Conservation (phyloP, 768 basidiomycete species). For the Epithele typhae region DNA sequence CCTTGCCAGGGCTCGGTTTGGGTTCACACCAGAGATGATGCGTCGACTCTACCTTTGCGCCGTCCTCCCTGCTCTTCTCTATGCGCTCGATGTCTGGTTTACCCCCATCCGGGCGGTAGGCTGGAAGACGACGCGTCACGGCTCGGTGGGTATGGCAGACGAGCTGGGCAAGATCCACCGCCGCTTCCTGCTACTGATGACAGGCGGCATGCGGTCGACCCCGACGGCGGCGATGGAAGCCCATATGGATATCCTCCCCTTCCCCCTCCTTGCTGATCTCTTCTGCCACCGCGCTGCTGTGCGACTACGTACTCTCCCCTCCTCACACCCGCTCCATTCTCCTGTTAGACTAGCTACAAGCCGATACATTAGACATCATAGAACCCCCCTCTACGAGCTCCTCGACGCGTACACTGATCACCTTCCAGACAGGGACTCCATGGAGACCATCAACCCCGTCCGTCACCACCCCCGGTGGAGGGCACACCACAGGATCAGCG, state of each 20-base stretch:
- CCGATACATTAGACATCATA: slow-evolving; percentile 12
- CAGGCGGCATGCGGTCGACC: slow-evolving; percentile 22
- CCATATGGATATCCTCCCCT: slow-evolving; percentile 17
- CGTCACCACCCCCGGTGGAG: slow-evolving; percentile 6
- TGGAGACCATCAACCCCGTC: slow-evolving; percentile 15
- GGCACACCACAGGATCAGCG: not conserved
- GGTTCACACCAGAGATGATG: slow-evolving; percentile 13
- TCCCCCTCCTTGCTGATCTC: slow-evolving; percentile 14
- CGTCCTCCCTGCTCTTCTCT: slow-evolving; percentile 26
- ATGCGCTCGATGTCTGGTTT: slow-evolving; percentile 11
- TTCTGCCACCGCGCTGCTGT: slow-evolving; percentile 6
- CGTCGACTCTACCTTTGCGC: slow-evolving; percentile 22
- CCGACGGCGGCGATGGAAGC: slow-evolving; percentile 19
- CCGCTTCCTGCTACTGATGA: slow-evolving; percentile 13
- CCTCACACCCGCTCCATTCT: slow-evolving; percentile 15
- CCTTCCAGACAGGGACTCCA: not conserved
- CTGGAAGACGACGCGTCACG: not conserved
- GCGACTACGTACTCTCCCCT: slow-evolving; percentile 17
- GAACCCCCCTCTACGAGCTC: slow-evolving; percentile 18
- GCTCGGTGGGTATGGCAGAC: not conserved
- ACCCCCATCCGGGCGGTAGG: not conserved
- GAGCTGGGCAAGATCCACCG: slow-evolving; percentile 19
- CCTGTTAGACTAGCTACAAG: slow-evolving; percentile 1
- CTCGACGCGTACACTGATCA: slow-evolving; percentile 7
- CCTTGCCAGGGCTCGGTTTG: slow-evolving; percentile 17